Evolutionary conservation across 441 rosid genomes (phyloP).

Genomic region (Populus hybrid): DNA sequence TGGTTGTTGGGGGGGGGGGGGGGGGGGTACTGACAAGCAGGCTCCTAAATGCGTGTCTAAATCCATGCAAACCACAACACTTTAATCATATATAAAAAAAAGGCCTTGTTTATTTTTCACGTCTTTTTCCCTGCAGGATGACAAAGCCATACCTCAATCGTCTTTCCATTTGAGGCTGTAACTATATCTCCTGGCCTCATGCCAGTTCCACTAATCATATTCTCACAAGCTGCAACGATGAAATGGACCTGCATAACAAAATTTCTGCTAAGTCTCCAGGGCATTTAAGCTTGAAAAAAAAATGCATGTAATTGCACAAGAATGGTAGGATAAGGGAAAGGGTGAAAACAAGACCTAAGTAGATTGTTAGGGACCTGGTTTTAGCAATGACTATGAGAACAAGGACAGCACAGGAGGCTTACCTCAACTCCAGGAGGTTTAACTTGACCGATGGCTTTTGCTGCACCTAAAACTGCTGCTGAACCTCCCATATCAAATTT

Average conservation of each 20-base stretch:
- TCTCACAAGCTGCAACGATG: slow-evolving; percentile 93
- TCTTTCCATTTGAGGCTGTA: slow-evolving; percentile 90
- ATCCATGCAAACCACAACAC: neutral
- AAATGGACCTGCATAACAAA: slow-evolving; percentile 63
- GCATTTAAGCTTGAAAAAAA: neutral
- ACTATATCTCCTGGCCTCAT: slow-evolving; percentile 96
- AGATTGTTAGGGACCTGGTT: neutral
- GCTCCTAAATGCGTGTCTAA: neutral
- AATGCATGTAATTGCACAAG: neutral
- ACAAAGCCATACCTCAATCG: slow-evolving; percentile 62
- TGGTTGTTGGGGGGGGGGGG: neutral
- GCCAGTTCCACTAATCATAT: slow-evolving; percentile 98
- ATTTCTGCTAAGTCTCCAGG: neutral
- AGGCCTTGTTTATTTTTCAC: neutral
- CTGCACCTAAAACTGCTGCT: slow-evolving; percentile 91
- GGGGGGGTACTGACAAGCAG: neutral
- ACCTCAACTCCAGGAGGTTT: slow-evolving; percentile 95
- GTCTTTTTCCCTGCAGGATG: neutral
- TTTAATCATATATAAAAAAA: neutral
- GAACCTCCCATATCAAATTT: slow-evolving; percentile 96
- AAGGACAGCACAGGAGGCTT: slow-evolving; percentile 1
- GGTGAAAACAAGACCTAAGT: neutral
- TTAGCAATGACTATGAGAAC: neutral
- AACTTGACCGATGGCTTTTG: slow-evolving; percentile 82
- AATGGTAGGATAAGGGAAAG: neutral